A percentile compares a stretch with the other conserved stretches of the same genome.
phyloP scores from a whole-genome alignment of 257 asterid species.

The Agastache rugosa region DNA sequence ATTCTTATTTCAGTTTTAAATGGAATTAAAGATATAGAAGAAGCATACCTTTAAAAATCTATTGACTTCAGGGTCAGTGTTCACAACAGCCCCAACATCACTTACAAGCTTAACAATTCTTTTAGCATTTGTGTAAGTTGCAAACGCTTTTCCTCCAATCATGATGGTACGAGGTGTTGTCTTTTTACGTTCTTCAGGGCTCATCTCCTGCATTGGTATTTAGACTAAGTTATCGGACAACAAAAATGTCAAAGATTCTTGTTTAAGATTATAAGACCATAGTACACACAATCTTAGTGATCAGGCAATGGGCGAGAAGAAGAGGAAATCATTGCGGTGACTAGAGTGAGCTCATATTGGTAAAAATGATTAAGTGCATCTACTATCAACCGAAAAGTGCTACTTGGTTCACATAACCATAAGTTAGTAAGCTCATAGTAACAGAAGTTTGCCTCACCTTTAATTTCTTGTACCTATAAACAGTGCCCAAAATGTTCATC shows the following conservation, averaged over 20 bases:
- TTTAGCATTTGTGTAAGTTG: slow-evolving; percentile 96
- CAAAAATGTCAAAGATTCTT: background rate
- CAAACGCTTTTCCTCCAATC: slow-evolving; percentile 99
- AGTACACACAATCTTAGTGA: background rate
- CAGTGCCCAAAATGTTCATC: slow-evolving; percentile 82
- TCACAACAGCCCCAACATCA: slow-evolving; percentile 94
- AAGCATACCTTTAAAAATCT: slow-evolving; percentile 72
- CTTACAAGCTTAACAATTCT: slow-evolving; percentile 94
- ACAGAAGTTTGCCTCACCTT: slow-evolving; percentile 65
- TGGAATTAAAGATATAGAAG: slow-evolving; percentile 15
- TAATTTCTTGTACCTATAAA: slow-evolving; percentile 95
- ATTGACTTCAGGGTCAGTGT: slow-evolving; percentile 94
- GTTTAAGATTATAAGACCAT: background rate
- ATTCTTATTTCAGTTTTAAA: slow-evolving; percentile 7
- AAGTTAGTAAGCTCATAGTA: slow-evolving; percentile 26
- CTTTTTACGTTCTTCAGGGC: slow-evolving; percentile 75
- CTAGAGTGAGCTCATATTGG: background rate
- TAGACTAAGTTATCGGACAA: slow-evolving; percentile 3
- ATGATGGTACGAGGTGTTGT: slow-evolving; percentile 92
- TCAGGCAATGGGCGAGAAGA: background rate
- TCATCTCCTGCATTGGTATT: slow-evolving; percentile 81
- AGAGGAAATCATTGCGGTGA: slow-evolving; percentile 3
- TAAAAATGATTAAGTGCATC: slow-evolving; percentile 21
- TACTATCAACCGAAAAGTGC: slow-evolving; percentile 7
- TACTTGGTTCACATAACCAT: background rate